Percentiles rank a stretch among this genome's conserved stretches.
phyloP scores from a whole-genome alignment of 2,329 filamentous ascomycete genomes.

The Trichoderma harzianum region DNA sequence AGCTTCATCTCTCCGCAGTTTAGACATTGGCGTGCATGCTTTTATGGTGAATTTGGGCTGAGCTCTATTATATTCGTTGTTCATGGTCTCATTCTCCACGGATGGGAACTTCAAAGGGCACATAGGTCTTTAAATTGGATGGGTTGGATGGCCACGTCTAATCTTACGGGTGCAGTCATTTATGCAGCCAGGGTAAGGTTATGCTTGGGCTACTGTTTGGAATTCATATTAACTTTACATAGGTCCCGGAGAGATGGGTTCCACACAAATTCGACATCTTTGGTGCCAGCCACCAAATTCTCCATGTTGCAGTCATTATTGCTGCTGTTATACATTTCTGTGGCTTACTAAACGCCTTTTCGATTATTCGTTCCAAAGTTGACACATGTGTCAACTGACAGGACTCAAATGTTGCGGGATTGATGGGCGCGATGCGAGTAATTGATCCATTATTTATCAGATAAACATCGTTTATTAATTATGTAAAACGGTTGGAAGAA shows the following conservation, averaged over 20 bases:
- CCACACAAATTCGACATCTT: neutral
- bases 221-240: neutral
- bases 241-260: neutral
- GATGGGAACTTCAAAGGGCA: neutral
- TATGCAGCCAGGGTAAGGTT: neutral
- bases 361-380: neutral
- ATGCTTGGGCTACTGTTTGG: neutral
- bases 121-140: neutral
- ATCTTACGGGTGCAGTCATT: neutral
- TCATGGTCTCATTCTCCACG: neutral
- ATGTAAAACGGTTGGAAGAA: rapidly evolving
- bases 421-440: no score
- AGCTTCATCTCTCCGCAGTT: constrained; percentile 18
- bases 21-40: constrained; percentile 17
- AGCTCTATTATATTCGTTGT: constrained; percentile 21
- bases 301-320: neutral
- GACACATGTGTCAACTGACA: neutral
- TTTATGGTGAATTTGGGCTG: constrained; percentile 22
- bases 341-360: neutral
- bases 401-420: no score
- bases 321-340: neutral
- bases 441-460: no score
- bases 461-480: no score
- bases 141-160: neutral
- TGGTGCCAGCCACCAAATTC: neutral